Percentiles rank a stretch among this genome's conserved stretches.
These are phyloP conservation scores for Globisporangium uncinulatum DNA, from an alignment of 352 stramenopile species.

Conservation along the genomic window DNA sequence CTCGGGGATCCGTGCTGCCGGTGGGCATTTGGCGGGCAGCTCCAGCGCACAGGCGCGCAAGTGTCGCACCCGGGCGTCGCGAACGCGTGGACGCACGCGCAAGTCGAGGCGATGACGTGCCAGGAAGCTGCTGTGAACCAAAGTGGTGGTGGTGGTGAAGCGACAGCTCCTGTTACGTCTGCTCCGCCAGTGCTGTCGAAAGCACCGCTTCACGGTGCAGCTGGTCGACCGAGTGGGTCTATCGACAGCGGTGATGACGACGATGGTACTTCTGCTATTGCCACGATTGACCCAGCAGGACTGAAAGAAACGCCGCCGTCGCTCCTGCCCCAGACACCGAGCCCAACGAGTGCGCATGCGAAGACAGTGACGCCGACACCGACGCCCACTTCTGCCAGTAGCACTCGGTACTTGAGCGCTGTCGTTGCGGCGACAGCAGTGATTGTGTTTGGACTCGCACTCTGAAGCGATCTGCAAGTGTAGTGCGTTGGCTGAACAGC, in stretches of 20 bases:
- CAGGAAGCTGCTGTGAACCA: slow-evolving; percentile 5
- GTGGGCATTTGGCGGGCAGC: slow-evolving; percentile 26
- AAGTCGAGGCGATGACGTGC: slow-evolving; percentile 20
- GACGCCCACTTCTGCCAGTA: background rate
- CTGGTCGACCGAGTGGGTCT: background rate
- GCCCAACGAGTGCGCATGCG: background rate
- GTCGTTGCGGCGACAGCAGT: too few species aligned
- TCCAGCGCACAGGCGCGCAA: background rate
- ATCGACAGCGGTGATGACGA: slow-evolving; percentile 2
- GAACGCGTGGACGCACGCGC: slow-evolving; percentile 18
- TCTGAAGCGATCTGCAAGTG: background rate
- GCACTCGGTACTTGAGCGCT: too few species aligned
- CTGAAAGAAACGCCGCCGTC: slow-evolving; percentile 9
- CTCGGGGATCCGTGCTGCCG: slow-evolving; percentile 83
- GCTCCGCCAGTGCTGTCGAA: background rate
- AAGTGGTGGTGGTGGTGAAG: background rate
- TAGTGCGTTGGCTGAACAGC: background rate
- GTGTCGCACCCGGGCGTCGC: slow-evolving; percentile 25
- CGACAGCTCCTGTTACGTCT: background rate
- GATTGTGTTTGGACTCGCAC: background rate
- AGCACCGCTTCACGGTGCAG: background rate
- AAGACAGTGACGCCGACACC: background rate
- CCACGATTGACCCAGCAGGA: background rate
- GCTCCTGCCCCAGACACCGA: slow-evolving; percentile 2
- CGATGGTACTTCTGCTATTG: background rate